Conservation (phyloP, 148 eudicot genomes). For the Cornus kousa region DNA sequence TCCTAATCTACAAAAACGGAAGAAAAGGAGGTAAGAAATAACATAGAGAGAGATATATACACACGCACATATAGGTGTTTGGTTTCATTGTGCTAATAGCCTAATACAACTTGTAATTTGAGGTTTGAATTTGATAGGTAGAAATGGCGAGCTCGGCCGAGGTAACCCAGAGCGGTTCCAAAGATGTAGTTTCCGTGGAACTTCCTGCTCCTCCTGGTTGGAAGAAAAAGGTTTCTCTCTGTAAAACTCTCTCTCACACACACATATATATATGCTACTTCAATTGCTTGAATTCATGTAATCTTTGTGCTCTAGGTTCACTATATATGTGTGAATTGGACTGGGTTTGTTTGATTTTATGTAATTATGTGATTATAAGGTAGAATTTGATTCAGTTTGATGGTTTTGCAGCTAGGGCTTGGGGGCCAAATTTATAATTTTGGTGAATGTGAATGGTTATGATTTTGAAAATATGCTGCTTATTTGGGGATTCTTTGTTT, state of each 20-base stretch:
- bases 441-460: not conserved
- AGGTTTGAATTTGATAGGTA: conserved; percentile 1
- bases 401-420: conserved; percentile 11
- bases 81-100: not conserved
- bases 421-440: not conserved
- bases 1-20: not conserved
- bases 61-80: not conserved
- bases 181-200: conserved; percentile 34
- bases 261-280: not conserved
- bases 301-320: not conserved
- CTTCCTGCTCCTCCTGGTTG: conserved; percentile 52
- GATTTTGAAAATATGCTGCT: not conserved
- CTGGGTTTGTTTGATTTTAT: not conserved
- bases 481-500: not conserved
- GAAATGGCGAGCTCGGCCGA: conserved; percentile 35
- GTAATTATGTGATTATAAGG: conserved; percentile 1
- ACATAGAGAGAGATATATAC: not conserved
- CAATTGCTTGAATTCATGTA: not conserved
- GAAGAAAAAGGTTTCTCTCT: conserved; percentile 34
- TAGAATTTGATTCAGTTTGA: not conserved
- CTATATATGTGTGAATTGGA: conserved; percentile 4
- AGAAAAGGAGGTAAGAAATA: not conserved
- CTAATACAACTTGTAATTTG: not conserved
- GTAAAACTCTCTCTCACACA: not conserved
- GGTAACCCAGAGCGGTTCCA: conserved; percentile 18